Evolutionary conservation across 495 filamentous ascomycete genomes (phyloP), one percentile per base, ranked within the genome.

Genomic region (Aspergillus bridgeri): DNA sequence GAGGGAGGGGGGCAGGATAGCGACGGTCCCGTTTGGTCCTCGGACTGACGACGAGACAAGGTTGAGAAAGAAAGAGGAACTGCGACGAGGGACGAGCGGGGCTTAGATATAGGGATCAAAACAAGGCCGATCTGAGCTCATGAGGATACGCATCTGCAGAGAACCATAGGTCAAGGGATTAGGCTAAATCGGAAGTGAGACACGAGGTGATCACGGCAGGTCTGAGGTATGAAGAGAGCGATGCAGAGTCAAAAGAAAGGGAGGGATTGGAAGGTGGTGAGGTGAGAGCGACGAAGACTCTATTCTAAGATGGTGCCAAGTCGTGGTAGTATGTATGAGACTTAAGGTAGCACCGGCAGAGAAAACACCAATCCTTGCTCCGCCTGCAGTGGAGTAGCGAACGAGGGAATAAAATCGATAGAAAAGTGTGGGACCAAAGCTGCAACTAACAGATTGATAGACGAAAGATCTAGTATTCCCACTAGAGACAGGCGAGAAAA

Each of bases 321-420:
- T 15, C 13, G 33, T 38, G 33, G 33, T 59, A 23, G 25, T 25
- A 27, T 43, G 63, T 51, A 53, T 54, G 53, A 59, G 53, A 61
- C 44, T 50, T 52, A 52, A 56, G 64, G 64, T 66, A 54, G 54
- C 58, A 63, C 64, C 56, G 46, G 52, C 29, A 33, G 53, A 53
- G 56, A 47, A 33, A 42, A 21, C 11, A 45, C 53, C 22, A 44
- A 56, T 53, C 20, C 54, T 46, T 59, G 22, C 57, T 45, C 45
- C 29, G 33, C 48, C 42, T 49, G 47, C 48, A 56, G 60, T 62
- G 60, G 54, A 54, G 51, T 60, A 51, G 23, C 25, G 11, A 25
- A 48, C n/a, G 24, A 46, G 22, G 48, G 42, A 22, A 38, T 15
- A 38, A 38, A 38, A 38, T 9, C 13, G 17, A 38, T 15, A 38